Conservation (phyloP, 305 asterid genomes). For the Plantago lanceolata region DNA sequence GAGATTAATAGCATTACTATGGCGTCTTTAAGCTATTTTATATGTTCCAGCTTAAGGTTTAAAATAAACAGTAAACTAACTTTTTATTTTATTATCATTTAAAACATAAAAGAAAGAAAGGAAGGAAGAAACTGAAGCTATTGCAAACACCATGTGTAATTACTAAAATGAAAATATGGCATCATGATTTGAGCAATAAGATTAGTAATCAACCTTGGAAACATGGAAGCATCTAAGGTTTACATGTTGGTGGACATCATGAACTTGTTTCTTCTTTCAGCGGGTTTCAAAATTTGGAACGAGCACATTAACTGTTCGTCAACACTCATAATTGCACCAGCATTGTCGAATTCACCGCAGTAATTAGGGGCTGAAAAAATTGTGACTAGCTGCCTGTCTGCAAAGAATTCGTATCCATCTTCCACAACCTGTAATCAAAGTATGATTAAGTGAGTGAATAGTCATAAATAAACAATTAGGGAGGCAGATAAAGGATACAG, state of each 20-base stretch:
- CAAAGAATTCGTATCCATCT: conserved; percentile 58
- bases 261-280: conserved; percentile 53
- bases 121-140: background rate
- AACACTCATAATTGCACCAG: conserved; percentile 55
- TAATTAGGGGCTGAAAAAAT: conserved; percentile 49
- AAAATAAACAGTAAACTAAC: too few species aligned
- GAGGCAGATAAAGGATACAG: conserved; percentile 1
- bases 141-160: conserved; percentile 4
- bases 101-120: too few species aligned
- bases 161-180: background rate
- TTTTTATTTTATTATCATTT: too few species aligned
- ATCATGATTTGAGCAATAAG: conserved; percentile 4
- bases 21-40: too few species aligned
- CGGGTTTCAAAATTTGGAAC: conserved; percentile 53
- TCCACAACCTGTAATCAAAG: conserved; percentile 42
- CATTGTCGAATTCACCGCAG: conserved; percentile 55
- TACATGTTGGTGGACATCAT: conserved; percentile 55
- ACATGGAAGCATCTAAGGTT: conserved; percentile 26
- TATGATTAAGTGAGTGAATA: background rate
- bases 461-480: conserved; percentile 7
- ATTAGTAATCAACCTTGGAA: conserved; percentile 30
- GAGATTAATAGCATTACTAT: background rate
- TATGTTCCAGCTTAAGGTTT: too few species aligned
- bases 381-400: conserved; percentile 57
- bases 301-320: conserved; percentile 49